Evolutionary conservation across 108 stramenopile genomes (phyloP).

Genomic region (Thalassiosira profunda): DNA sequence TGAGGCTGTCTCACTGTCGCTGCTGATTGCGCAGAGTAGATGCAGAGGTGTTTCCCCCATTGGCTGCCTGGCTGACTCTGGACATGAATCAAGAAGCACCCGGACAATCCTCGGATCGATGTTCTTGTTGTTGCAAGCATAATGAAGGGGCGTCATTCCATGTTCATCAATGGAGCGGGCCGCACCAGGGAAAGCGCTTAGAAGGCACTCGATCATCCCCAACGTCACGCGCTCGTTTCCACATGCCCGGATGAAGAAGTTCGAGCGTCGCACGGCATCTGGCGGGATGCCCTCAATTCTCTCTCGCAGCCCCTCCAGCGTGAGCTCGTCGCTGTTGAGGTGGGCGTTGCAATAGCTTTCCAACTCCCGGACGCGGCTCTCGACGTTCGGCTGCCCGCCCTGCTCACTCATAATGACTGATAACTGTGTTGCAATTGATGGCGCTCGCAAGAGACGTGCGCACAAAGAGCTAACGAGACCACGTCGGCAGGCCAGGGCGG

Average conservation of each 20-base stretch:
- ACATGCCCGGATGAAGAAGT: not conserved
- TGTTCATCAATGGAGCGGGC: not conserved
- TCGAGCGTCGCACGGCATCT: not conserved
- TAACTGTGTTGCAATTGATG: no score
- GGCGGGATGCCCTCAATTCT: no score
- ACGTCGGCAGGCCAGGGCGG: no score
- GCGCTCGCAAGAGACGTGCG: no score
- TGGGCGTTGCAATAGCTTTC: no score
- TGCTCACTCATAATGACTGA: no score
- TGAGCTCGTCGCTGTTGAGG: no score
- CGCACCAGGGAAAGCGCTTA: not conserved
- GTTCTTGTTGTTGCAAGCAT: not conserved
- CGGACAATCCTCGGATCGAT: not conserved
- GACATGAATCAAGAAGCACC: not conserved
- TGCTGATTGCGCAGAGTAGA: not conserved
- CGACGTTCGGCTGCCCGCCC: no score
- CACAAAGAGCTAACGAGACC: no score
- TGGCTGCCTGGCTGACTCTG: not conserved
- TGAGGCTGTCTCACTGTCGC: not conserved
- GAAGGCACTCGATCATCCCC: constrained; percentile 6
- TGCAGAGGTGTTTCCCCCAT: not conserved
- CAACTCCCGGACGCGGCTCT: no score
- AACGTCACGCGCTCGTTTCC: not conserved
- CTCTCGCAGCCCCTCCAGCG: no score
- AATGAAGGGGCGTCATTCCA: not conserved